Evolutionary conservation across 73 alveolate genomes (phyloP), one percentile per base, ranked within the genome.

Genomic region (Tetrahymena borealis): DNA sequence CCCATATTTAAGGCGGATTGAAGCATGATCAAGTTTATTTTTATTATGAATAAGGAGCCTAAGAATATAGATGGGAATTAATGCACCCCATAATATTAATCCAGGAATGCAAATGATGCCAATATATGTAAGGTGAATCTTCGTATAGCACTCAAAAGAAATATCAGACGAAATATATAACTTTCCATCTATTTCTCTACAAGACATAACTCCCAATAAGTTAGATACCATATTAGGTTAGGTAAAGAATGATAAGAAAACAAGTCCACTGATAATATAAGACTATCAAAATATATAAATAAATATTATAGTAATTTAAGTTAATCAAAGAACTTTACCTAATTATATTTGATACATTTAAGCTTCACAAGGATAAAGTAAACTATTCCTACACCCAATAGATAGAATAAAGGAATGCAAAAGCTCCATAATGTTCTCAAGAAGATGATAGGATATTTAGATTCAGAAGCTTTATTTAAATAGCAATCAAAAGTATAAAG

Each of bases 361-460:
- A 78, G 3, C 0, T 78, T 18, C 11, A 92, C 40, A 28, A 90
- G 40, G 18, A 92, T 28, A 7, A 79, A 79, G 32, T 92, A 92
- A 18, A 92, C 1, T 6, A 92, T 16, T 16, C 90, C 90, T 11
- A 79, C 37, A 1, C 78, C 41, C 11, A 78, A 3, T 11, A 78
- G 33, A 37, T 92, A 92, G 13, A 92, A 35, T 9, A 92, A 15
- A 36, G 95, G 95, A 91, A 92, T 92, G 28, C 40, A 37, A 16
- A 92, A 78, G n/a, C 90, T 78, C 95, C 95, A 92, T 12, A 92
- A 78, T 35, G 90, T 77, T 78, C 95, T 92, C 20, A 92, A 92
- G 31, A 78, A 92, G 39, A 92, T 38, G 10, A 92, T 90, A 20
- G 90, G 85, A 60, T 60, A 60, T n/a, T 60, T 42, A 9, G 90